A percentile compares a stretch with the other conserved stretches of the same genome.
phyloP scores from a whole-genome alignment of 164 flowering plant species.

The Buxus sempervirens region DNA sequence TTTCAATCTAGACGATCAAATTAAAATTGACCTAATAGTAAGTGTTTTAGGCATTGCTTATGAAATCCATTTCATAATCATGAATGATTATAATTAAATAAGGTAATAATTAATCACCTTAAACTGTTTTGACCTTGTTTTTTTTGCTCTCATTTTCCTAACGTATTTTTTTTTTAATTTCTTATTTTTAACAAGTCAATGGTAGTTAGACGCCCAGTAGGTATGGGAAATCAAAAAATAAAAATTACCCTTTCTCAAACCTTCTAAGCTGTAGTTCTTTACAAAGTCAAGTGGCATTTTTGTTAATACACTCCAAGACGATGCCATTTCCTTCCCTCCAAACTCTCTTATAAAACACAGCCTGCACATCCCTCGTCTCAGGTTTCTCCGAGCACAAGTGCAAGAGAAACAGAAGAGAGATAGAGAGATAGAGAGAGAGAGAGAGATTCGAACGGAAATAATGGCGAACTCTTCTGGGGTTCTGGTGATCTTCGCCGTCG shows the following conservation, averaged over 20 bases:
- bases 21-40: too few species aligned
- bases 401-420: background rate
- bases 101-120: too few species aligned
- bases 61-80: too few species aligned
- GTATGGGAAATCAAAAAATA: background rate
- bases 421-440: background rate
- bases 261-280: background rate
- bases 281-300: slow-evolving; percentile 16
- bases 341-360: too few species aligned
- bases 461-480: background rate
- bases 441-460: background rate
- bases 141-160: too few species aligned
- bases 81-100: too few species aligned
- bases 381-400: too few species aligned
- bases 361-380: slow-evolving; percentile 1
- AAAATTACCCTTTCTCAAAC: background rate
- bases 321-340: slow-evolving; percentile 5
- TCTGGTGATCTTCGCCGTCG: background rate
- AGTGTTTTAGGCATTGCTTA: too few species aligned
- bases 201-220: background rate
- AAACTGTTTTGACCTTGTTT: too few species aligned
- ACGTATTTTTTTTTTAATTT: too few species aligned
- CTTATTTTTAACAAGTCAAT: too few species aligned
- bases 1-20: too few species aligned
- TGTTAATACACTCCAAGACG: slow-evolving; percentile 8